These are phyloP conservation scores for Dendrobium catenatum DNA, from an alignment of 106 monocot species.

Conservation along the genomic window DNA sequence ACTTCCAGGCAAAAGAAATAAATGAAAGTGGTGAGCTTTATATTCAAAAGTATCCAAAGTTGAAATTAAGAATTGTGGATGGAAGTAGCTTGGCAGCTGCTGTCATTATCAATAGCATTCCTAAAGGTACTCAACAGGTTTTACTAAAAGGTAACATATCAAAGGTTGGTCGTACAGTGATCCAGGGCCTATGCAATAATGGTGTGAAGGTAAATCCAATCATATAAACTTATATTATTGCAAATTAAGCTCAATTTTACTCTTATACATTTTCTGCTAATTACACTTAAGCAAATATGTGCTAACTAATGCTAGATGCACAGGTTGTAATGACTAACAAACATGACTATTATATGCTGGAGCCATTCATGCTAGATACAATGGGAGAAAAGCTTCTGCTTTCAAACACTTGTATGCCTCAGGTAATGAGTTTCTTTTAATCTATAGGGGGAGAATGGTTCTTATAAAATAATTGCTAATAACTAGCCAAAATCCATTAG, in stretches of 20 bases:
- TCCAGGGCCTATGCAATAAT: constrained; percentile 41
- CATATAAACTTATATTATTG: background rate
- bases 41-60: constrained; percentile 69
- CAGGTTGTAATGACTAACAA: constrained; percentile 57
- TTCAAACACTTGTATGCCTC: constrained; percentile 26
- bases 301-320: constrained; percentile 1
- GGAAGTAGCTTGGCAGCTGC: constrained; percentile 82
- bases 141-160: constrained; percentile 50
- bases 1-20: constrained; percentile 46
- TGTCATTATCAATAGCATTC: constrained; percentile 62
- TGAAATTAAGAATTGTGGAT: constrained; percentile 66
- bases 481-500: background rate
- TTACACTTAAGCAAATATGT: background rate
- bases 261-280: background rate
- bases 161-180: constrained; percentile 43
- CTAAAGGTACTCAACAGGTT: constrained; percentile 48
- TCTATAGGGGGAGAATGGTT: background rate
- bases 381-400: constrained; percentile 24
- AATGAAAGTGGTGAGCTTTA: constrained; percentile 67
- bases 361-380: constrained; percentile 26
- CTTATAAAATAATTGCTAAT: background rate
- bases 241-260: background rate
- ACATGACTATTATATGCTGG: constrained; percentile 53
- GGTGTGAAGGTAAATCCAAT: constrained; percentile 48
- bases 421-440: constrained; percentile 23